A percentile compares a stretch with the other conserved stretches of the same genome.
These are phyloP conservation scores for Begonia masoniana DNA, from an alignment of 306 rosid species.

Conservation along the genomic window DNA sequence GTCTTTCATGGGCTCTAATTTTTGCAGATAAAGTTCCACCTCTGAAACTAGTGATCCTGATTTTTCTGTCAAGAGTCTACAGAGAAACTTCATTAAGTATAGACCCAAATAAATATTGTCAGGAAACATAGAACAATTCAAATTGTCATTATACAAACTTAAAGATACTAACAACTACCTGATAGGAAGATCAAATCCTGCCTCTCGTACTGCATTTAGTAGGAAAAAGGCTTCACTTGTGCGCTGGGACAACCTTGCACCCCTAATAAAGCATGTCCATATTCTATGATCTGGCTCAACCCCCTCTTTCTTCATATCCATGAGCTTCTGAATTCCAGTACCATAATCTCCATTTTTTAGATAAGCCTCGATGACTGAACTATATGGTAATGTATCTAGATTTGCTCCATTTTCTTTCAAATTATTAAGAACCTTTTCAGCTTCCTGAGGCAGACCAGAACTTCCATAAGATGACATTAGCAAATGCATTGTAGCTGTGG, in stretches of 20 bases:
- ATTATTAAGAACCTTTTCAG: constrained; percentile 74
- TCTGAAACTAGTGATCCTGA: constrained; percentile 50
- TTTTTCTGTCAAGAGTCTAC: constrained; percentile 76
- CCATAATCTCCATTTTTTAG: constrained; percentile 52
- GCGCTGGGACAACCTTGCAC: constrained; percentile 60
- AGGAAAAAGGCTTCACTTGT: constrained; percentile 42
- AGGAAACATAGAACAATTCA: not conserved
- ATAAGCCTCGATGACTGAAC: constrained; percentile 79
- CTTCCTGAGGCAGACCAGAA: constrained; percentile 87
- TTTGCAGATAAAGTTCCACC: constrained; percentile 52
- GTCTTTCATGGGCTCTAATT: constrained; percentile 52
- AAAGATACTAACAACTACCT: constrained; percentile 33
- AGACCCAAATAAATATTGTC: no score
- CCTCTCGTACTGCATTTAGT: constrained; percentile 47
- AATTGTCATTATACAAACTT: not conserved
- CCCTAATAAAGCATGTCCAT: constrained; percentile 93
- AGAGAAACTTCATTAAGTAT: constrained; percentile 9
- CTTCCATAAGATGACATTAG: constrained; percentile 84
- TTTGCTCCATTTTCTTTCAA: constrained; percentile 42
- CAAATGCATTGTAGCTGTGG: constrained; percentile 80
- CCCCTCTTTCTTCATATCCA: constrained; percentile 55
- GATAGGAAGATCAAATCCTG: constrained; percentile 72
- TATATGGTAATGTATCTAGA: constrained; percentile 70
- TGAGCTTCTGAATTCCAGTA: constrained; percentile 56
- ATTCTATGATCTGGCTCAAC: constrained; percentile 78